Evolutionary conservation across 2,329 filamentous ascomycete genomes (phyloP), one percentile per base, ranked within the genome.

Genomic region (Verticillium longisporum): DNA sequence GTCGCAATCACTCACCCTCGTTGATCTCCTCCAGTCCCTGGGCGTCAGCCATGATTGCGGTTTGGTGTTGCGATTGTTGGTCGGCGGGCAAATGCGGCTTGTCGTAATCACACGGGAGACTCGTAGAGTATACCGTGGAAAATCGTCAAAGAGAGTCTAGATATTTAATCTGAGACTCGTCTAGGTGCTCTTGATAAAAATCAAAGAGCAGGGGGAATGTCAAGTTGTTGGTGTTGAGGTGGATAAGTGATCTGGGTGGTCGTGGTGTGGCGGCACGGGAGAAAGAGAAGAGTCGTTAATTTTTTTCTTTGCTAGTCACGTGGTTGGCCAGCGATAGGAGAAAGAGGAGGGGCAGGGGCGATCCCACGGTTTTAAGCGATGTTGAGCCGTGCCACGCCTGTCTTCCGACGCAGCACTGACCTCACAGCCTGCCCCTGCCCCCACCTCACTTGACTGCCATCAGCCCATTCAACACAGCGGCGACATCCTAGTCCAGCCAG

Each of bases 41-140:
- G 11, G 45, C 13, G 6, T 50, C 45, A 50, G 93, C 94, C 94
- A 98, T 98, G 87, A 90, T 97, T 94, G 91, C 88, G 88, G 82
- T 83, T 80, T 73, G 65, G 68, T 71, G 72, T 74, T 67, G 72
- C 73, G 73, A 74, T 58, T 41, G 41, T 58, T 50, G 45, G 45
- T 50, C 45, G 45, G 37, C 37, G 55, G 56, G 37, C 26, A 36
- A 50, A 58, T 50, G 56, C 50, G 56, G 56, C 37, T 36, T 31
- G 56, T 38, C 56, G 56, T 50, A 50, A 41, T 56, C 37, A 41
- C 56, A 58, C 41, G 45, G 45, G 45, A 38, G 56, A 41, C 56
- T 58, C 56, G 36, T 31, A 58, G 38, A 41, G 38, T 33, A 14
- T 31, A 26, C 55, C 32, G 26, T 58, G 41, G 38, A 58, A 50